A percentile compares a stretch with the other conserved stretches of the same genome.
These are phyloP conservation scores for Dioscorea cayenensis DNA, from an alignment of 116 monocot species.

Conservation along the genomic window DNA sequence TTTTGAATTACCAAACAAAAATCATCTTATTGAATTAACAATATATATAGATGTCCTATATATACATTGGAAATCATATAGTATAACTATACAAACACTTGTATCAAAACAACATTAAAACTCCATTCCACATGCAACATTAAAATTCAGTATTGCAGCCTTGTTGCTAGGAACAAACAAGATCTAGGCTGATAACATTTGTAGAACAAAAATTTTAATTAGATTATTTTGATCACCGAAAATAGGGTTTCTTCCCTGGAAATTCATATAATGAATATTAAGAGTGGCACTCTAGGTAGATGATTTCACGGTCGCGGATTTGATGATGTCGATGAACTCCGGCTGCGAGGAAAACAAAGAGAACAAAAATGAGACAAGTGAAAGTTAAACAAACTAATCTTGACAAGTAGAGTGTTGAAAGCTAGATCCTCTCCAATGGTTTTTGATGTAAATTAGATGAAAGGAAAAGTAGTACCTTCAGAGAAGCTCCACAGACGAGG, in stretches of 20 bases:
- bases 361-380: not conserved
- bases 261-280: not conserved
- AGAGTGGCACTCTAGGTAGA: not conserved
- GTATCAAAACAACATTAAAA: no score
- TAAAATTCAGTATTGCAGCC: not conserved
- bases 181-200: not conserved
- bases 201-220: not conserved
- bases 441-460: not conserved
- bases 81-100: no score
- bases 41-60: no score
- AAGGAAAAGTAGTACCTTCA: conserved; percentile 53
- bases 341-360: conserved; percentile 31
- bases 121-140: no score
- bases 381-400: not conserved
- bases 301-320: conserved; percentile 51
- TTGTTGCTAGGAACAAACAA: not conserved
- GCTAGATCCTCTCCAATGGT: no score
- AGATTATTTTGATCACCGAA: not conserved
- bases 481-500: conserved; percentile 91
- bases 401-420: not conserved
- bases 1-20: no score
- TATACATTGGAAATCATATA: no score
- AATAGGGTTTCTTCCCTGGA: not conserved
- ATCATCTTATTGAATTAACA: no score
- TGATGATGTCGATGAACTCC: conserved; percentile 87